Conservation (phyloP, 169 alveolate genomes). For the Plasmodium yoelii region DNA sequence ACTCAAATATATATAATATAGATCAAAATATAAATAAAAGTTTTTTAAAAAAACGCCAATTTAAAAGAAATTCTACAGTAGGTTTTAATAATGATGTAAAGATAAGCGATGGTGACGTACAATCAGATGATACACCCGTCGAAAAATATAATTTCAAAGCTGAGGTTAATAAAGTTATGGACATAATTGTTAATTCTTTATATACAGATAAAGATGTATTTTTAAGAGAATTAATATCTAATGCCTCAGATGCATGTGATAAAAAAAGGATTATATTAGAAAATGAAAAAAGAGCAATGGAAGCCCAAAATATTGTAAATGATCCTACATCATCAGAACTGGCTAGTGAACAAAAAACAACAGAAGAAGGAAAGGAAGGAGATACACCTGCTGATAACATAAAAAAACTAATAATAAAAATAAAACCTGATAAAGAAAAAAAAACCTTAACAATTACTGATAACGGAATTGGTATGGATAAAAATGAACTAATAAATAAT, state of each 20-base stretch:
- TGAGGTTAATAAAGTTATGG: conserved; percentile 99
- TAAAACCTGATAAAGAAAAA: conserved; percentile 94
- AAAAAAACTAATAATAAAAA: conserved; percentile 92
- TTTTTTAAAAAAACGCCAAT: conserved; percentile 37
- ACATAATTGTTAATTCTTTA: conserved; percentile 98
- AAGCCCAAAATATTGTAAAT: conserved; percentile 89
- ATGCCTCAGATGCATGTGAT: conserved; percentile 99
- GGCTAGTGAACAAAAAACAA: neutral
- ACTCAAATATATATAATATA: conserved; percentile 11
- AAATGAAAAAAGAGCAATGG: conserved; percentile 92
- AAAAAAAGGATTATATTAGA: conserved; percentile 96
- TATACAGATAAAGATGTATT: conserved; percentile 99
- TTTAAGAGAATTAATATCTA: conserved; percentile 97
- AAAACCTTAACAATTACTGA: conserved; percentile 97
- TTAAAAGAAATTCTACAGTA: conserved; percentile 5
- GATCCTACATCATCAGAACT: neutral
- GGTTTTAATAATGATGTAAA: conserved; percentile 43
- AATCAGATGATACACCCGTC: conserved; percentile 81
- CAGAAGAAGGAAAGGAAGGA: conserved; percentile 13
- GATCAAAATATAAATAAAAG: conserved; percentile 55
- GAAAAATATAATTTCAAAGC: conserved; percentile 96
- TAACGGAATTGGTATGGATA: conserved; percentile 99
- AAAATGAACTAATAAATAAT: conserved; percentile 97
- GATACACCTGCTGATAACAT: conserved; percentile 29
- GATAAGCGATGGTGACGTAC: conserved; percentile 30